Percentiles rank a stretch among this genome's conserved stretches.
Evolutionary conservation across 2,329 filamentous ascomycete species (phyloP).

Genomic region (Tolypocladium tundrense): DNA sequence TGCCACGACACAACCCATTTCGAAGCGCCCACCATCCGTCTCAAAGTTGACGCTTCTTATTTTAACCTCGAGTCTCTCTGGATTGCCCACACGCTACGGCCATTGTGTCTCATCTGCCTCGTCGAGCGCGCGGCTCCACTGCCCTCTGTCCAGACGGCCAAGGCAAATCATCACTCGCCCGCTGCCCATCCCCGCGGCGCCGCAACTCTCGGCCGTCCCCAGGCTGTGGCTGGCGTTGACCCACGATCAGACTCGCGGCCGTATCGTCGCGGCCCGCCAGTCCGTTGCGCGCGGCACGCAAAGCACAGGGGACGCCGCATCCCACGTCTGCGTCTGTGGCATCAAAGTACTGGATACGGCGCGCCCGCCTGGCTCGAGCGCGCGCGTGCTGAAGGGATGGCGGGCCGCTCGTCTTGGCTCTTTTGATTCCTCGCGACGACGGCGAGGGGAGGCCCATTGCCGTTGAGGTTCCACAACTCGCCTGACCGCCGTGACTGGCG

Average conservation of each 20-base stretch:
- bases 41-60: neutral
- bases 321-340: neutral
- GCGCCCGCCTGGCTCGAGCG: neutral
- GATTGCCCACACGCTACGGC: neutral
- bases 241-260: neutral
- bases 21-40: neutral
- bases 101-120: neutral
- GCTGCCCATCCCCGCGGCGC: neutral
- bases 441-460: neutral
- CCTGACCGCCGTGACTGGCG: neutral
- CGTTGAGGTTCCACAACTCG: neutral
- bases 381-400: neutral
- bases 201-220: neutral
- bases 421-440: neutral
- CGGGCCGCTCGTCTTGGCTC: neutral
- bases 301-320: slow-evolving; percentile 3
- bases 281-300: slow-evolving; percentile 10
- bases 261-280: neutral
- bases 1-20: neutral
- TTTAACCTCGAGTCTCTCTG: neutral
- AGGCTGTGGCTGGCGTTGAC: slow-evolving; percentile 1
- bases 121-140: slow-evolving; percentile 1
- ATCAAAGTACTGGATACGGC: slow-evolving; percentile 1
- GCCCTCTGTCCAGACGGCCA: neutral
- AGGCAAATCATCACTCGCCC: neutral